These are phyloP conservation scores for Tetrapisispora fleetii DNA, from an alignment of 805 yeast genomes.

Conservation along the genomic window DNA sequence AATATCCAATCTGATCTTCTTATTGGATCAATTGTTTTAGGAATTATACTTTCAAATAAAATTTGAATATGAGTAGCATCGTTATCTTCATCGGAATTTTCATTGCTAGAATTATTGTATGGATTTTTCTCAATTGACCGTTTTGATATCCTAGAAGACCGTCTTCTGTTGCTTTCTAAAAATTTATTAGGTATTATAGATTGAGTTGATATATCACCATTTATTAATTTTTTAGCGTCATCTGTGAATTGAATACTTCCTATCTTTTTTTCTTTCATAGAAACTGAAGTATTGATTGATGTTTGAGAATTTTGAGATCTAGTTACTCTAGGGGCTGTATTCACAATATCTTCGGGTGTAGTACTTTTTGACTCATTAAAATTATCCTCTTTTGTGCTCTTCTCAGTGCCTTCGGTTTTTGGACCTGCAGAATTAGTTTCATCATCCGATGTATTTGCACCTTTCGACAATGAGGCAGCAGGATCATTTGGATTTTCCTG, in stretches of 20 bases:
- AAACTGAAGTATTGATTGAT: not conserved
- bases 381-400: not conserved
- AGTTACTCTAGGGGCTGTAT: not conserved
- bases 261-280: not conserved
- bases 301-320: not conserved
- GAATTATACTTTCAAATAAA: slow-evolving; percentile 24
- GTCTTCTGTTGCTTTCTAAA: slow-evolving; percentile 11
- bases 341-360: not conserved
- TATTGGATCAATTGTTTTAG: slow-evolving; percentile 22
- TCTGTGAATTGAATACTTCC: not conserved
- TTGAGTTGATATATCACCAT: slow-evolving; percentile 9
- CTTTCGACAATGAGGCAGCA: not conserved
- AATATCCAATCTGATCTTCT: slow-evolving; percentile 30
- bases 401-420: not conserved
- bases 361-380: not conserved
- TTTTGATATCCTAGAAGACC: slow-evolving; percentile 18
- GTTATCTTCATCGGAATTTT: not conserved
- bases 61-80: slow-evolving; percentile 13
- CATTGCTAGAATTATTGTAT: not conserved
- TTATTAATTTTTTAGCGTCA: slow-evolving; percentile 1
- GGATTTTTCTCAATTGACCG: not conserved
- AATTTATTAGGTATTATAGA: slow-evolving; percentile 5
- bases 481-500: not conserved
- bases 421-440: not conserved
- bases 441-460: not conserved